Evolutionary conservation across 768 basidiomycete species (phyloP), one percentile per base, ranked within the genome.

Genomic region (Suillus subluteus): DNA sequence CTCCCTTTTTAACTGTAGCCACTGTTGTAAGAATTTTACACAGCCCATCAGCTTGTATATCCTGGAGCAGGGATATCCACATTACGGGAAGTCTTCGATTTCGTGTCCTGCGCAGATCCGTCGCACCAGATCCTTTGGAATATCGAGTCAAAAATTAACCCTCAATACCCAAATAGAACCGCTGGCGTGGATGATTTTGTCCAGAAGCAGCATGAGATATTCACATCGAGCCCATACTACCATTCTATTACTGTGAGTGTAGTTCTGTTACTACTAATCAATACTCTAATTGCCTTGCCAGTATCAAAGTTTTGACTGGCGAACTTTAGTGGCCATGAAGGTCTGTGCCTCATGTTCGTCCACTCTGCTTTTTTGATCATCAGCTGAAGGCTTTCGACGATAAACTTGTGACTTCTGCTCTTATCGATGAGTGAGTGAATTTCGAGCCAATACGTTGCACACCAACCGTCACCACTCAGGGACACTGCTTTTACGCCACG

Each of bases 261-360:
- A 11, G 52, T 62, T 32, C 40, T 46, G 4, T 35, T 37, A 52
- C 26, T 23, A 35, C 44, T 38, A 46, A 6, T 11, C 4, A 32
- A 41, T 11, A 46, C 30, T 38, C 68, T 41, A 69, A 58, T 4
- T 37, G 8, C n/a, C 55, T 63, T 55, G 30, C 8, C 69, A 92
- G 91, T 91, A 86, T 69, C 91, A 95, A 79, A 91, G 90, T 71
- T 92, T 93, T 70, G 89, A 92, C 74, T 94, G 93, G 92, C 82
- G 91, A 70, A 88, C 91, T 16, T 74, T 94, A 16, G 74, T 91
- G 59, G 83, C 79, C 30, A 92, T 93, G 89, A 91, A 90, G 84
- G 87, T 84, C 68, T n/a, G 69, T 65, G 4, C 9, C 38, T 59
- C 35, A 21, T 16, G 8, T 35, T 35, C 35, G 43, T 6, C 23